phyloP scores from a whole-genome alignment of 2,329 filamentous ascomycete genomes.

The Plenodomus lindquistii region DNA sequence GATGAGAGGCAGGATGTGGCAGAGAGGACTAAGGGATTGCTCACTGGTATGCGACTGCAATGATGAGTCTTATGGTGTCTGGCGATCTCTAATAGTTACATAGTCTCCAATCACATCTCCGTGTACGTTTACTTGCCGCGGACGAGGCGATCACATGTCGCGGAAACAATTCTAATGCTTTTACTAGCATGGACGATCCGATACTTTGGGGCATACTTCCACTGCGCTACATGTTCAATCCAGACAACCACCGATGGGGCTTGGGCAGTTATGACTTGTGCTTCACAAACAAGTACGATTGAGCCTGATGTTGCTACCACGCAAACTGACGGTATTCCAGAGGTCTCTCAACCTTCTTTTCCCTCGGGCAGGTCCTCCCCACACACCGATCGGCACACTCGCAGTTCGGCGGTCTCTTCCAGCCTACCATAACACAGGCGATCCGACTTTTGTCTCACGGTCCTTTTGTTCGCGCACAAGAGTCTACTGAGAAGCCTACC shows the following conservation, averaged over 20 bases:
- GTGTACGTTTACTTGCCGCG: slow-evolving; percentile 66
- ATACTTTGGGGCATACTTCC: slow-evolving; percentile 91
- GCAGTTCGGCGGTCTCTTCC: slow-evolving; percentile 79
- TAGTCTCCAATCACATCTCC: slow-evolving; percentile 86
- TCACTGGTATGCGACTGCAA: slow-evolving; percentile 68
- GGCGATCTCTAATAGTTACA: slow-evolving; percentile 16
- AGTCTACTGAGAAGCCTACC: slow-evolving; percentile 25
- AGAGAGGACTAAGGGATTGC: slow-evolving; percentile 71
- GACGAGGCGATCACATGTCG: not conserved
- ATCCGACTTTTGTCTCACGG: slow-evolving; percentile 76
- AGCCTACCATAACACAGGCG: slow-evolving; percentile 84
- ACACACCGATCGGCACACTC: slow-evolving; percentile 83
- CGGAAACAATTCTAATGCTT: slow-evolving; percentile 18
- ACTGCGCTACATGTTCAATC: slow-evolving; percentile 69
- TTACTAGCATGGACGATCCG: slow-evolving; percentile 82
- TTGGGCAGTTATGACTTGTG: slow-evolving; percentile 95
- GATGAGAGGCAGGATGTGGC: slow-evolving; percentile 71
- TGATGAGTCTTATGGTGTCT: not conserved
- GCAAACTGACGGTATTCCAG: slow-evolving; percentile 50
- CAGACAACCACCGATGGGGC: slow-evolving; percentile 80
- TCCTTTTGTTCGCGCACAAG: slow-evolving; percentile 48
- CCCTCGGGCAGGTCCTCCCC: slow-evolving; percentile 84
- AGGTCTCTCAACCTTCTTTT: slow-evolving; percentile 77
- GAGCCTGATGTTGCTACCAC: not conserved
- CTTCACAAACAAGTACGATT: slow-evolving; percentile 76